Percentiles rank a stretch among this genome's conserved stretches.
Evolutionary conservation across 495 filamentous ascomycete species (phyloP).

Genomic region (Hypoxylon trugodes): DNA sequence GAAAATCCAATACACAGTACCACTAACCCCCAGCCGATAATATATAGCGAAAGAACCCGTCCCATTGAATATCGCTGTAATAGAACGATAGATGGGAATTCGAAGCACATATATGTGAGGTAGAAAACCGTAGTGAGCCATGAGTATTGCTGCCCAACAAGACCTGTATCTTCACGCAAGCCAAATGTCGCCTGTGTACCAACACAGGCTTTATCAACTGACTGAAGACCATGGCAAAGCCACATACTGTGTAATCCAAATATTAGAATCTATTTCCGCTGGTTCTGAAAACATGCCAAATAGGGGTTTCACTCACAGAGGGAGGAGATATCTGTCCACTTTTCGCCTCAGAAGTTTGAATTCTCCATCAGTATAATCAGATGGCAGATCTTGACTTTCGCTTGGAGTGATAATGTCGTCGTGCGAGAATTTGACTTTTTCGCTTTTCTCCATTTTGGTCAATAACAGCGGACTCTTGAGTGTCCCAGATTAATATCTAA

Average conservation of each 20-base stretch:
- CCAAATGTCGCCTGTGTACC: constrained; percentile 42
- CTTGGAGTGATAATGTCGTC: background rate
- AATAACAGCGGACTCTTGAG: background rate
- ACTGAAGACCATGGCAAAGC: constrained; percentile 40
- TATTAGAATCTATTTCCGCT: background rate
- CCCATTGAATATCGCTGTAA: constrained; percentile 37
- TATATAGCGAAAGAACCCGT: constrained; percentile 16
- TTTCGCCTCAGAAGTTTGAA: constrained; percentile 32
- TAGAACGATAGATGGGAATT: constrained; percentile 30
- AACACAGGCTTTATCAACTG: constrained; percentile 35
- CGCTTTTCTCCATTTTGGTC: constrained; percentile 13
- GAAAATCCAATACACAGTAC: constrained; percentile 36
- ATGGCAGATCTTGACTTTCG: background rate
- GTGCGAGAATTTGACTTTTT: background rate
- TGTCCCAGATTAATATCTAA: background rate
- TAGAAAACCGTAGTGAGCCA: constrained; percentile 42
- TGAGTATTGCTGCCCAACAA: constrained; percentile 38
- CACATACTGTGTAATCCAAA: constrained; percentile 25
- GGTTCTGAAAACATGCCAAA: background rate
- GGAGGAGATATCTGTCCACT: constrained; percentile 35
- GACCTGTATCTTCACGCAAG: constrained; percentile 32
- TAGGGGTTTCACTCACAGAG: constrained; percentile 10
- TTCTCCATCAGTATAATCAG: constrained; percentile 36
- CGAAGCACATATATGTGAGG: constrained; percentile 37
- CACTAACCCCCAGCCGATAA: constrained; percentile 34